These are phyloP conservation scores for Solanum habrochaites DNA, from an alignment of 257 asterid genomes.

Conservation along the genomic window DNA sequence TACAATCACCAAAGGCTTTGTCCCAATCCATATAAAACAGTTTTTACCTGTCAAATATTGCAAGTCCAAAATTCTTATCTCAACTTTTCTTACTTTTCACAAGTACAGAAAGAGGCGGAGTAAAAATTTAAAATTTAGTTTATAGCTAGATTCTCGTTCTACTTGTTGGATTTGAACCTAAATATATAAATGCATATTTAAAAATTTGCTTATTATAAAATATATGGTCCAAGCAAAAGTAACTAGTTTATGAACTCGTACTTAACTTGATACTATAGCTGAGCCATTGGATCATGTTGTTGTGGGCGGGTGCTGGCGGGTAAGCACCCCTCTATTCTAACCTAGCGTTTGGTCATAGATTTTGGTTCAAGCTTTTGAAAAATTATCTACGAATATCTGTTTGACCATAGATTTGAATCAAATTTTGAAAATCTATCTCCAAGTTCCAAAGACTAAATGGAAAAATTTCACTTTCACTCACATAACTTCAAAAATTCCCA, in stretches of 20 bases:
- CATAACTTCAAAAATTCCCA: background rate
- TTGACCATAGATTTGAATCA: background rate
- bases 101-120: background rate
- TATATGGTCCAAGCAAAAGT: too few relatives aligned
- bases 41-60: slow-evolving; percentile 21
- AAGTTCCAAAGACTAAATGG: background rate
- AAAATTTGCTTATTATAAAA: background rate
- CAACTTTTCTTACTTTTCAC: background rate
- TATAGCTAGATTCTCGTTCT: background rate
- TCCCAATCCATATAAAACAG: slow-evolving; percentile 38
- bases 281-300: background rate
- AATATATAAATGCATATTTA: background rate
- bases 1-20: slow-evolving; percentile 23
- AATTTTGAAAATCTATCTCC: background rate
- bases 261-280: background rate
- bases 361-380: background rate
- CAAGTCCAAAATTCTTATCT: background rate
- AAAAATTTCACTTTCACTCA: background rate
- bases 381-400: background rate
- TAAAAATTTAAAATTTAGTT: background rate
- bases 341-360: background rate
- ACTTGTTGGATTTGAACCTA: background rate
- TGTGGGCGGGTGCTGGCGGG: background rate
- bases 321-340: background rate
- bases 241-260: background rate